Conservation (phyloP, 139 green algal genomes). For the Yamagishiella unicocca region DNA sequence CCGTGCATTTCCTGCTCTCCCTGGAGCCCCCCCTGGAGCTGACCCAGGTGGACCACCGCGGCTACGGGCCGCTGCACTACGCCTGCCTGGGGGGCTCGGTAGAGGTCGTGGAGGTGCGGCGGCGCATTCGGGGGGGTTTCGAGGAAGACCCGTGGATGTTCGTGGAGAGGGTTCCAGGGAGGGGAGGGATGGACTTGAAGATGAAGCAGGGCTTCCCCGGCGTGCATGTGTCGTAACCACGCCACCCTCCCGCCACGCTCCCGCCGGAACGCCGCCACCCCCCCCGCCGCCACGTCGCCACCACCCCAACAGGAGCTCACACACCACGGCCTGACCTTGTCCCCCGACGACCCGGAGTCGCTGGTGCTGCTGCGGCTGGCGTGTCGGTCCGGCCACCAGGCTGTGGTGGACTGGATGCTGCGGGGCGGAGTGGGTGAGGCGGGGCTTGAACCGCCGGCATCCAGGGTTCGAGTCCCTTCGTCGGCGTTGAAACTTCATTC, state of each 20-base stretch:
- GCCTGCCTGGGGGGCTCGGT: conserved; percentile 42
- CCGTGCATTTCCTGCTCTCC: conserved; percentile 34
- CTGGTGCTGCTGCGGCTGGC: conserved; percentile 50
- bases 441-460: too few relatives aligned
- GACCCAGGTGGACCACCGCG: neutral
- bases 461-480: too few relatives aligned
- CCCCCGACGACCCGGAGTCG: neutral
- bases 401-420: conserved; percentile 53
- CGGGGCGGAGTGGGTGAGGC: conserved; percentile 20
- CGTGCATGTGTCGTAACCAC: too few relatives aligned
- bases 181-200: too few relatives aligned
- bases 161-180: too few relatives aligned
- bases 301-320: conserved; percentile 40
- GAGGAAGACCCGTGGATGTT: too few relatives aligned
- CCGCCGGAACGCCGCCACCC: too few relatives aligned
- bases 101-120: conserved; percentile 19
- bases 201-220: too few relatives aligned
- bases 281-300: neutral
- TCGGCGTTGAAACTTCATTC: too few relatives aligned
- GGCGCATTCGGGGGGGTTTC: too few relatives aligned
- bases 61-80: conserved; percentile 38
- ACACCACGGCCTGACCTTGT: neutral
- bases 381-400: conserved; percentile 22
- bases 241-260: too few relatives aligned
- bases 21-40: conserved; percentile 16